Conservation (phyloP, 2,329 filamentous ascomycete genomes). For the Venturia effusa region DNA sequence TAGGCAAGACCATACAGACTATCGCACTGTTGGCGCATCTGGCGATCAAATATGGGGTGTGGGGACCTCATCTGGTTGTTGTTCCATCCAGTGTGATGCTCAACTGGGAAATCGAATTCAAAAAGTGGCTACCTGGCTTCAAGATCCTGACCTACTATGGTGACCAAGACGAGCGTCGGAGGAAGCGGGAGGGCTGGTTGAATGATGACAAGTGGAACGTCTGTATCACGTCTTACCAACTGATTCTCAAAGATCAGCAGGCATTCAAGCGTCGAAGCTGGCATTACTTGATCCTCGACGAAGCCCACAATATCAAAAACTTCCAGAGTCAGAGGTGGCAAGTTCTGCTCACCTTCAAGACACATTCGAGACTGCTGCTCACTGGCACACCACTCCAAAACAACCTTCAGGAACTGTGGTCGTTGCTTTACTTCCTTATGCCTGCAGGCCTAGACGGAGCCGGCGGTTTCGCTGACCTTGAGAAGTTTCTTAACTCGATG, state of each 20-base stretch:
- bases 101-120: conserved; percentile 99
- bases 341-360: conserved; percentile 86
- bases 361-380: conserved; percentile 71
- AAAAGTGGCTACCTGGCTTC: conserved; percentile 96
- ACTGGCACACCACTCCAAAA: conserved; percentile 96
- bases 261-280: conserved; percentile 86
- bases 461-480: conserved; percentile 85
- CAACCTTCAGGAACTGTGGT: conserved; percentile 95
- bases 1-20: conserved; percentile 97
- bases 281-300: conserved; percentile 97
- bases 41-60: conserved; percentile 79
- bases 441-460: conserved; percentile 75
- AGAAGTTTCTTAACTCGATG: conserved; percentile 94
- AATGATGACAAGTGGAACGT: conserved; percentile 94
- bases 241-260: conserved; percentile 86
- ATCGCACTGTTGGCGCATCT: conserved; percentile 89
- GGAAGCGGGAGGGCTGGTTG: conserved; percentile 87
- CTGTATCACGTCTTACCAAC: conserved; percentile 93
- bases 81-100: conserved; percentile 97
- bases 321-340: conserved; percentile 98
- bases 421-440: conserved; percentile 90
- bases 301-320: conserved; percentile 99
- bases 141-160: conserved; percentile 98
- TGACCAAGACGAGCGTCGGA: conserved; percentile 79
- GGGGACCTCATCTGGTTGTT: conserved; percentile 92